These are phyloP conservation scores for Tetrapisispora fleetii DNA, from an alignment of 805 yeast species.

Conservation along the genomic window DNA sequence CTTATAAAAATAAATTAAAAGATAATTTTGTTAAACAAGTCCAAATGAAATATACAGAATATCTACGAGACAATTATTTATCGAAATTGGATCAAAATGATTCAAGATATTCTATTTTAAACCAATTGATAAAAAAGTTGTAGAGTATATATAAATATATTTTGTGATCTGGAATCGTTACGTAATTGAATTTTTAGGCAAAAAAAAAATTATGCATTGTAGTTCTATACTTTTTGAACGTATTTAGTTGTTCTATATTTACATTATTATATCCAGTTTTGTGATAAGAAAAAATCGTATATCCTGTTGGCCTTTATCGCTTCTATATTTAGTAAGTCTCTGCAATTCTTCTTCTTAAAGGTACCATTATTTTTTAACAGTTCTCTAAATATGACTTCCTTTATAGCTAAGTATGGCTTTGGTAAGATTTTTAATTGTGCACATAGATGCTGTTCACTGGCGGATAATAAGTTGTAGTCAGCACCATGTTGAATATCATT, in stretches of 20 bases:
- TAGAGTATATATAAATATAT: constrained; percentile 5
- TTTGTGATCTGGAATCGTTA: background rate
- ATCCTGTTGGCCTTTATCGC: constrained; percentile 77
- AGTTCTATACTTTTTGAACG: background rate
- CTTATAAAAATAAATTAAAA: constrained; percentile 41
- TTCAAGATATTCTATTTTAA: constrained; percentile 23
- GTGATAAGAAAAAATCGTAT: constrained; percentile 85
- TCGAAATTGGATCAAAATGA: constrained; percentile 20
- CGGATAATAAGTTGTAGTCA: constrained; percentile 71
- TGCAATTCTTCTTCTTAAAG: constrained; percentile 74
- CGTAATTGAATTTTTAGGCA: background rate
- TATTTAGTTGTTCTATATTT: background rate
- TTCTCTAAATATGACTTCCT: constrained; percentile 81
- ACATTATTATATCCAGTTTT: constrained; percentile 58
- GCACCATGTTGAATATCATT: constrained; percentile 68
- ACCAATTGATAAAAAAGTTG: constrained; percentile 26
- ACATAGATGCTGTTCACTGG: constrained; percentile 84
- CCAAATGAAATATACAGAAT: constrained; percentile 27
- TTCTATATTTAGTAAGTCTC: constrained; percentile 76
- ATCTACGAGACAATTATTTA: constrained; percentile 29
- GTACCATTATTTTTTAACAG: constrained; percentile 76
- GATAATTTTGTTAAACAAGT: constrained; percentile 29
- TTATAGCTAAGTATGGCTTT: constrained; percentile 87
- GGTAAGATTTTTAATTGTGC: constrained; percentile 77
- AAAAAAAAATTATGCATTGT: background rate